phyloP scores from a whole-genome alignment of 345 rosid genomes.

The Melaleuca quinquenervia region DNA sequence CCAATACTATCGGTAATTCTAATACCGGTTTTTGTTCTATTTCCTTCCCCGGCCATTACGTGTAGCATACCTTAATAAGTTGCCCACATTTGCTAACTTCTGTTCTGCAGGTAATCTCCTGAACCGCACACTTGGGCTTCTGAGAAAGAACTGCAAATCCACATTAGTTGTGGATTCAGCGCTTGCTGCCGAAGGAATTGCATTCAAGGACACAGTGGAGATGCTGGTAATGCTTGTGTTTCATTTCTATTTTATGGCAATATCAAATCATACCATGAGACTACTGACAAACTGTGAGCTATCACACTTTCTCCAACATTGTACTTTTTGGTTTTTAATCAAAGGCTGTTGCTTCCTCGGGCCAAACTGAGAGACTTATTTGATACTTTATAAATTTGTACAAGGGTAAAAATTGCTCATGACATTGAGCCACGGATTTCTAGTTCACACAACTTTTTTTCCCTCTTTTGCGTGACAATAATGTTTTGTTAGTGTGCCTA shows the following conservation, averaged over 20 bases:
- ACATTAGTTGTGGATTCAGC: constrained; percentile 68
- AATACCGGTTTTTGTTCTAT: not conserved
- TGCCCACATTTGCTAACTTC: not conserved
- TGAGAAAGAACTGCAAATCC: constrained; percentile 71
- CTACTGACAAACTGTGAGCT: not conserved
- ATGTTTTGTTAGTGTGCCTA: not conserved
- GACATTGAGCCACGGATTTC: not conserved
- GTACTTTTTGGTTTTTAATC: not conserved
- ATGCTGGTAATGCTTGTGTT: constrained; percentile 38
- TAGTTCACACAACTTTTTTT: not conserved
- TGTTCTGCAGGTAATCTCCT: constrained; percentile 72
- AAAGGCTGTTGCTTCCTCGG: not conserved
- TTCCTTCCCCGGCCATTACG: no score
- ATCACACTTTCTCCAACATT: not conserved
- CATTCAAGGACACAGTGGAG: constrained; percentile 55
- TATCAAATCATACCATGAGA: not conserved
- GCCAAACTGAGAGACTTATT: not conserved
- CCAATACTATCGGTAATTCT: constrained; percentile 74
- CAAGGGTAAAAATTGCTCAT: not conserved
- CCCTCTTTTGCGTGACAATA: not conserved
- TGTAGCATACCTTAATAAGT: not conserved
- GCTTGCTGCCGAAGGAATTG: constrained; percentile 55
- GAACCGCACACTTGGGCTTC: constrained; percentile 91
- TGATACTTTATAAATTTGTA: not conserved
- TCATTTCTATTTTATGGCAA: not conserved